phyloP scores from a whole-genome alignment of 139 green algal genomes.

The Picochlorum sp. region DNA sequence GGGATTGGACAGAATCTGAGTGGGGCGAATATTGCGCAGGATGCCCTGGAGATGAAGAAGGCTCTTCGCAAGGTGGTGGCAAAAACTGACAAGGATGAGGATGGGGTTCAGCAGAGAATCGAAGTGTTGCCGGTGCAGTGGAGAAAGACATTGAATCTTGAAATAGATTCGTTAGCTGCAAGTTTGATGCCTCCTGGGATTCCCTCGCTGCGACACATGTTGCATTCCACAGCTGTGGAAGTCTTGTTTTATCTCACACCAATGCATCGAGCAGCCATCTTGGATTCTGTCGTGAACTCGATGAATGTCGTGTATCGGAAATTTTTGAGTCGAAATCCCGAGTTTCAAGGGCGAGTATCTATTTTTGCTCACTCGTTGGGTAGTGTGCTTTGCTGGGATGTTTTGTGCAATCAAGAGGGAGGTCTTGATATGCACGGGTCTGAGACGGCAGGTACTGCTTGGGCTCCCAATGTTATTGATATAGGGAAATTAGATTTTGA shows the following conservation, averaged over 20 bases:
- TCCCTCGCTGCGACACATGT: conserved; percentile 27
- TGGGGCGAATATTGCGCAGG: conserved; percentile 48
- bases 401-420: conserved; percentile 58
- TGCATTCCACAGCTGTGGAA: conserved; percentile 63
- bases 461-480: background rate
- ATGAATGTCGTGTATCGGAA: conserved; percentile 47
- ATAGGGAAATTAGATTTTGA: conserved; percentile 25
- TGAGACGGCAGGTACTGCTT: conserved; percentile 5
- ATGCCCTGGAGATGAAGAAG: conserved; percentile 16
- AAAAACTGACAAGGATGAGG: background rate
- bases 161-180: conserved; percentile 40
- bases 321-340: conserved; percentile 56
- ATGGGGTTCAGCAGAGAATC: conserved; percentile 14
- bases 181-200: conserved; percentile 51
- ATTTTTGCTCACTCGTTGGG: conserved; percentile 65
- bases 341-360: conserved; percentile 50
- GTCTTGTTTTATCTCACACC: conserved; percentile 71
- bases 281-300: conserved; percentile 38
- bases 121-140: conserved; percentile 65
- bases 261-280: conserved; percentile 48
- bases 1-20: conserved; percentile 64
- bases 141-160: conserved; percentile 53
- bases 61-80: background rate
- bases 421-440: background rate
- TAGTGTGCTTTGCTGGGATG: conserved; percentile 60